These are phyloP conservation scores for Aquilaria yunnanensis DNA, from an alignment of 345 rosid genomes.

Conservation along the genomic window DNA sequence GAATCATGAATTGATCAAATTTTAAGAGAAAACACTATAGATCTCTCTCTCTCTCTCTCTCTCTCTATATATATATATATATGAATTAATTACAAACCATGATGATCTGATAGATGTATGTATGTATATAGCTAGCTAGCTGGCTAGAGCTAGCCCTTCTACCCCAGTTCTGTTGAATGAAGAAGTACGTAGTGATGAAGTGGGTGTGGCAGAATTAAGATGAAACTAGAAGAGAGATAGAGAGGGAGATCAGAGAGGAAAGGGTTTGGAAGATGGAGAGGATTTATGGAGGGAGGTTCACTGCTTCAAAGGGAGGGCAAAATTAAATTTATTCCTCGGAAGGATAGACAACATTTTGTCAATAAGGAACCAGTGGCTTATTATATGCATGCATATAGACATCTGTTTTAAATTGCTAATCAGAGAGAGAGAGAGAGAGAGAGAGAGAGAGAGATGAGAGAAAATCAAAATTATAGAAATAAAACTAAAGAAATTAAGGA, in stretches of 20 bases:
- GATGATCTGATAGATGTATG: conserved; percentile 18
- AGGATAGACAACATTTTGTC: conserved; percentile 28
- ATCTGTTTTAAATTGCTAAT: not conserved
- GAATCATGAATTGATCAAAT: not conserved
- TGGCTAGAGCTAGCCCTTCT: conserved; percentile 7
- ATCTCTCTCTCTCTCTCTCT: no score
- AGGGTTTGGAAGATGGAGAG: conserved; percentile 31
- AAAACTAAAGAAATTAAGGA: conserved; percentile 19
- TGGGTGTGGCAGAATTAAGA: conserved; percentile 15
- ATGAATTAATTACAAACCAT: conserved; percentile 37
- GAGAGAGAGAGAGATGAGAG: not conserved
- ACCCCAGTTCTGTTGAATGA: conserved; percentile 19
- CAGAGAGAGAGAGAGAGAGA: conserved; percentile 15
- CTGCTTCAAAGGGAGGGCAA: conserved; percentile 29
- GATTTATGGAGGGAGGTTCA: conserved; percentile 69
- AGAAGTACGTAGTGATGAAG: conserved; percentile 17
- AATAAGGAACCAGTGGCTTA: conserved; percentile 9
- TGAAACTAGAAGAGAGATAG: conserved; percentile 9
- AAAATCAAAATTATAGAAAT: no score
- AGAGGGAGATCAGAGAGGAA: conserved; percentile 16
- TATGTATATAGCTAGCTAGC: conserved; percentile 5
- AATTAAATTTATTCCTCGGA: conserved; percentile 49
- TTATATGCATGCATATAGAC: conserved; percentile 8
- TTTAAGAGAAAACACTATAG: no score
- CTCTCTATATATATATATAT: conserved; percentile 1